Conservation (phyloP, 2,329 filamentous ascomycete genomes). For the Botrytis cinerea region DNA sequence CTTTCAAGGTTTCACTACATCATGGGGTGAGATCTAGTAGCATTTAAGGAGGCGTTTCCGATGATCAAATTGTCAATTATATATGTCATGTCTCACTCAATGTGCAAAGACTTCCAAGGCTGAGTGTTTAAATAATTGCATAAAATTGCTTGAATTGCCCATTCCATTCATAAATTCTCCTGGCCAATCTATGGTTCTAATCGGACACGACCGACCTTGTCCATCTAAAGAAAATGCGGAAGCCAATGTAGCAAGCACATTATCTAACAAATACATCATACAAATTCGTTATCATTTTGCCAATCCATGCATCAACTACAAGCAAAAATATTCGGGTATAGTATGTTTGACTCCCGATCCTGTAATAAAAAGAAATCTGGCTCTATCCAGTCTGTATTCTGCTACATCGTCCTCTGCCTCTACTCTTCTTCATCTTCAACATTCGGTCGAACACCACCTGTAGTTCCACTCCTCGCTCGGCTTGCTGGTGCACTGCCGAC, state of each 20-base stretch:
- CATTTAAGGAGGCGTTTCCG: not conserved
- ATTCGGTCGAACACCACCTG: not conserved
- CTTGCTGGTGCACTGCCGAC: conserved; percentile 1
- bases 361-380: not conserved
- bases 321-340: conserved; percentile 8
- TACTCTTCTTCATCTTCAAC: not conserved
- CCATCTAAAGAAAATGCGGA: not conserved
- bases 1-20: not conserved
- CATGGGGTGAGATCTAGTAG: not conserved
- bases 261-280: conserved; percentile 7
- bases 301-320: conserved; percentile 2
- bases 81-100: not conserved
- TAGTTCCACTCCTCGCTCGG: conserved; percentile 3
- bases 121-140: not conserved
- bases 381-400: not conserved
- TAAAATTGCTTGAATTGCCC: not conserved
- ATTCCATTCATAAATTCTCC: not conserved
- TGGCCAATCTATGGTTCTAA: not conserved
- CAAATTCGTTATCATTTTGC: conserved; percentile 18
- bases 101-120: not conserved
- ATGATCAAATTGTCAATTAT: not conserved
- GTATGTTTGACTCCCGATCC: conserved; percentile 16
- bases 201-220: not conserved
- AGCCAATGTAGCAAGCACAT: not conserved
- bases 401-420: not conserved